phyloP scores from a whole-genome alignment of 208 protist genomes.

The Tritrichomonas musculus region DNA sequence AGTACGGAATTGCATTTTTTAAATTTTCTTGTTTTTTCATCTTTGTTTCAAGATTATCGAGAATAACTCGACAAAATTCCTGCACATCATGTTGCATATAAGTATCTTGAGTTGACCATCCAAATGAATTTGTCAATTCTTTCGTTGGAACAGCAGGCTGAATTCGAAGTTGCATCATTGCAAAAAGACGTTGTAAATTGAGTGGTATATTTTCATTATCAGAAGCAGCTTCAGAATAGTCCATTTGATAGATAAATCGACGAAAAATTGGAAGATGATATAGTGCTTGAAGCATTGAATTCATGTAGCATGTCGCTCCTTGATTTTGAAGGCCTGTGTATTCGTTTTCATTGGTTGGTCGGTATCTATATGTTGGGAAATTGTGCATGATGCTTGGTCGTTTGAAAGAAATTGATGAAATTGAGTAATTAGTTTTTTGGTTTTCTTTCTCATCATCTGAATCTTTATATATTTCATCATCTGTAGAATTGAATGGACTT shows the following conservation, averaged over 20 bases:
- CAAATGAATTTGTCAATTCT: slow-evolving; percentile 1
- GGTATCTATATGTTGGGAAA: too few species aligned
- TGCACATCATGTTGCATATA: slow-evolving; percentile 74
- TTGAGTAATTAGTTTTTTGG: too few species aligned
- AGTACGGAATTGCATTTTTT: slow-evolving; percentile 22
- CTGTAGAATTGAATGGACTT: too few species aligned
- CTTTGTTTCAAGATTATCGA: slow-evolving; percentile 73
- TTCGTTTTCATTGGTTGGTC: slow-evolving; percentile 55
- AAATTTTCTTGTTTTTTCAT: slow-evolving; percentile 60
- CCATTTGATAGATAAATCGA: not conserved
- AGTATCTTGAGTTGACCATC: slow-evolving; percentile 49
- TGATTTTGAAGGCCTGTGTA: slow-evolving; percentile 70
- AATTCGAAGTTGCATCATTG: slow-evolving; percentile 56
- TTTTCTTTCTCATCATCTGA: too few species aligned
- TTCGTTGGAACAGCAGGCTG: slow-evolving; percentile 57
- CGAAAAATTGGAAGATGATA: slow-evolving; percentile 61
- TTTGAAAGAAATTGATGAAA: too few species aligned
- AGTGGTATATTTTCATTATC: slow-evolving; percentile 51
- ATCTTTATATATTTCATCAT: too few species aligned
- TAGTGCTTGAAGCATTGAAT: slow-evolving; percentile 69
- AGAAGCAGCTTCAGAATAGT: not conserved
- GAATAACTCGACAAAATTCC: slow-evolving; percentile 71
- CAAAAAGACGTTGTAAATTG: slow-evolving; percentile 71
- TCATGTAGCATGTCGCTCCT: slow-evolving; percentile 80
- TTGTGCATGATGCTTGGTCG: too few species aligned